Evolutionary conservation across 257 asterid genomes (phyloP).

Genomic region (Thymus quinquecostatus): DNA sequence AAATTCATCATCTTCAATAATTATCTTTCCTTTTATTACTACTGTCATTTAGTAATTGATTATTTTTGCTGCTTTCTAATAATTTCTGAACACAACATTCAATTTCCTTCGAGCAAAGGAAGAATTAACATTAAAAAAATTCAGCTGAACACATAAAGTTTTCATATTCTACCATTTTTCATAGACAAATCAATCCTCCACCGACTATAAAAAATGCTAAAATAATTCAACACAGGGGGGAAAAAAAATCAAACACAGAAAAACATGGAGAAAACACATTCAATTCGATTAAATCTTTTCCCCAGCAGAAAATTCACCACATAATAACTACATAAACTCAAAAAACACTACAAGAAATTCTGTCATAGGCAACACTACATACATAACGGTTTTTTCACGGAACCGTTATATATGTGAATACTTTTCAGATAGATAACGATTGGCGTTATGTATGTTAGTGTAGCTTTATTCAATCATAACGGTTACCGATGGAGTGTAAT

Average conservation of each 20-base stretch:
- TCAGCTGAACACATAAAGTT: constrained; percentile 1
- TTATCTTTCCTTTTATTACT: background rate
- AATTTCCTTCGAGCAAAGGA: background rate
- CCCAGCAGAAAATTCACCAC: constrained; percentile 5
- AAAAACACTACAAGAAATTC: too few relatives aligned
- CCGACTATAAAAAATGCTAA: constrained; percentile 5
- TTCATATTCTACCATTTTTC: constrained; percentile 20
- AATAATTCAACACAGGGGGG: background rate
- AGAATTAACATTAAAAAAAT: constrained; percentile 20
- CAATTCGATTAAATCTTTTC: constrained; percentile 15
- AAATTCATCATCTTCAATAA: background rate
- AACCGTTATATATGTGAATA: too few relatives aligned
- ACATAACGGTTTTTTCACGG: too few relatives aligned
- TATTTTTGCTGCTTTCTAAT: background rate
- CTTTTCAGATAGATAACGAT: too few relatives aligned
- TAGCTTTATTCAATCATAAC: too few relatives aligned
- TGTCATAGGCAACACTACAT: too few relatives aligned
- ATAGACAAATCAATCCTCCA: background rate
- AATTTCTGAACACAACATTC: background rate
- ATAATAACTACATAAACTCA: background rate
- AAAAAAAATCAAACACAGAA: background rate
- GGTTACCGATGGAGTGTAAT: too few relatives aligned
- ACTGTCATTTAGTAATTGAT: too few relatives aligned
- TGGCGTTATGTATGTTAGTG: too few relatives aligned
- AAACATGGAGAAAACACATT: constrained; percentile 10